Evolutionary conservation across 768 basidiomycete genomes (phyloP).

Genomic region (Russula dissimulans): DNA sequence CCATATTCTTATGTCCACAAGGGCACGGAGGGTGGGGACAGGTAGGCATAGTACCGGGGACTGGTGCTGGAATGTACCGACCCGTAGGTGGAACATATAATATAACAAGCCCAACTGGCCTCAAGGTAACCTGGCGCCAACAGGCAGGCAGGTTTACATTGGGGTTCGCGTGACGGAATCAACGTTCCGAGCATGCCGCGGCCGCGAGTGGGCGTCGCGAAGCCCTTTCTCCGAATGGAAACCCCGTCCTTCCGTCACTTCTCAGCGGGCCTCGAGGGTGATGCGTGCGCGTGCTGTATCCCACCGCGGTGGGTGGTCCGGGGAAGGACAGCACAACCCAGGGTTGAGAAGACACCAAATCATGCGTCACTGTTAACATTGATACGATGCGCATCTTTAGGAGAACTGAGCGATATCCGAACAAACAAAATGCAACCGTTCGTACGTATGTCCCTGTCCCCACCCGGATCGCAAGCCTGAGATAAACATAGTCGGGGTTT

Average conservation of each 20-base stretch:
- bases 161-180: neutral
- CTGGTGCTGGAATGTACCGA: neutral
- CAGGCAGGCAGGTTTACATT: neutral
- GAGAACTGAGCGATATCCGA: too few species aligned
- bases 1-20: constrained; percentile 12
- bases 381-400: too few species aligned
- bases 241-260: neutral
- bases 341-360: too few species aligned
- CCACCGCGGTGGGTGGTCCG: too few species aligned
- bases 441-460: too few species aligned
- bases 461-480: too few species aligned
- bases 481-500: too few species aligned
- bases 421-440: too few species aligned
- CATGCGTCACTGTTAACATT: too few species aligned
- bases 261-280: constrained; percentile 2
- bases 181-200: constrained; percentile 11
- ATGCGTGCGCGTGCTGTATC: neutral
- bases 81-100: neutral
- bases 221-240: neutral
- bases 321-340: too few species aligned
- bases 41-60: constrained; percentile 8
- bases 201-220: neutral
- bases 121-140: constrained; percentile 12
- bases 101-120: neutral
- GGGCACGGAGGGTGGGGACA: constrained; percentile 17